phyloP scores from a whole-genome alignment of 345 rosid genomes.

The Euphorbia lathyris region DNA sequence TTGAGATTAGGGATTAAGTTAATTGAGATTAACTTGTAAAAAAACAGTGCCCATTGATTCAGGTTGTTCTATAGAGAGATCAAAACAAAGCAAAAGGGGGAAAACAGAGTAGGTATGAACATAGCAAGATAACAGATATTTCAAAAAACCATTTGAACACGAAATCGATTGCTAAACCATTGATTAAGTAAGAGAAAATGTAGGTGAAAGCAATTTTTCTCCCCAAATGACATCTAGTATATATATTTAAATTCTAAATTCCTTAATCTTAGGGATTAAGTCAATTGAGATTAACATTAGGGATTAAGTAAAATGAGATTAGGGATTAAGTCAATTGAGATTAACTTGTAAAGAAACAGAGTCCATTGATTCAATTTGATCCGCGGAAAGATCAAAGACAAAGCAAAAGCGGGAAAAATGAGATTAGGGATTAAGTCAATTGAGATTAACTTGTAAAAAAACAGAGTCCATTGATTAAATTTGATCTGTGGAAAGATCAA shows the following conservation, averaged over 20 bases:
- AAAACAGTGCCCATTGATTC: neutral
- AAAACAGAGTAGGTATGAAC: constrained; percentile 13
- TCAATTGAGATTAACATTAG: neutral
- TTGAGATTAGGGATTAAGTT: neutral
- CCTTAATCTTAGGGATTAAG: neutral
- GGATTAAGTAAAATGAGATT: neutral
- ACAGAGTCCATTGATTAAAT: neutral
- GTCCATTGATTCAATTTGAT: neutral
- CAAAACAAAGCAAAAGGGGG: neutral
- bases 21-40: neutral
- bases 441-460: neutral
- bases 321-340: neutral
- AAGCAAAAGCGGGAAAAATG: too few species aligned
- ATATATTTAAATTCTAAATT: too few species aligned
- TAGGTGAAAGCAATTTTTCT: neutral
- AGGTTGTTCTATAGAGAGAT: neutral
- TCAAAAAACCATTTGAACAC: constrained; percentile 1
- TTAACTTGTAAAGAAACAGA: neutral
- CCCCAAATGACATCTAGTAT: too few species aligned
- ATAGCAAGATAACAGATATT: neutral
- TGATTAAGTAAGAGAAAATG: neutral
- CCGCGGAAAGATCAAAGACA: neutral
- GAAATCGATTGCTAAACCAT: neutral
- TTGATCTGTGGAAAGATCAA: neutral
- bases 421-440: neutral